A percentile compares a stretch with the other conserved stretches of the same genome.
These are phyloP conservation scores for Pseudonectria buxi DNA, from an alignment of 2,329 filamentous ascomycete species.

Conservation along the genomic window DNA sequence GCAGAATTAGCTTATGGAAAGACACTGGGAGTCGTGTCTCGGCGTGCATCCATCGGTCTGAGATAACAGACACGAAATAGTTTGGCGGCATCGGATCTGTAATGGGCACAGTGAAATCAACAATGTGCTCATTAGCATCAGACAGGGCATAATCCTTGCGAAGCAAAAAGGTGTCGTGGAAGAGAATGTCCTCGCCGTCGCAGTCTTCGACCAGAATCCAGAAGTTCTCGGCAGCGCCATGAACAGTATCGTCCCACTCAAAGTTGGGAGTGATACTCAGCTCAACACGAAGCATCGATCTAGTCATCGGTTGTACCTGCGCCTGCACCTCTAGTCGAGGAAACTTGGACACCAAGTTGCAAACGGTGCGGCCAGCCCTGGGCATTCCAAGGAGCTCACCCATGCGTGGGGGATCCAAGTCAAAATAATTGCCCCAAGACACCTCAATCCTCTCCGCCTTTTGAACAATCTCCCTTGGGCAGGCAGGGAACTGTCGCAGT, in stretches of 20 bases:
- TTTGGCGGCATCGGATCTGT: conserved; percentile 97
- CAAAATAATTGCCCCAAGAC: conserved; percentile 88
- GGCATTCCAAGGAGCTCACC: conserved; percentile 88
- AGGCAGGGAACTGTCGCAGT: conserved; percentile 78
- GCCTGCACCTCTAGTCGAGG: conserved; percentile 88
- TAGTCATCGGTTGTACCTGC: conserved; percentile 88
- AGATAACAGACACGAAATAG: conserved; percentile 93
- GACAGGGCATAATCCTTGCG: conserved; percentile 80
- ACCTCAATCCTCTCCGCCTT: conserved; percentile 95
- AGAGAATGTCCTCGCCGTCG: conserved; percentile 91
- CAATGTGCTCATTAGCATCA: conserved; percentile 86
- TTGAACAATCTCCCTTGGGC: conserved; percentile 76
- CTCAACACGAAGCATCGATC: conserved; percentile 86
- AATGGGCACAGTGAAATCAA: conserved; percentile 95
- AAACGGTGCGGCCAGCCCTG: conserved; percentile 79
- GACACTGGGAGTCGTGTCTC: conserved; percentile 90
- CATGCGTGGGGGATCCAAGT: conserved; percentile 93
- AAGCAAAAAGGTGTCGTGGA: conserved; percentile 88
- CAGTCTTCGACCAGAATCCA: conserved; percentile 98
- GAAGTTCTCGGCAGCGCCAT: conserved; percentile 84
- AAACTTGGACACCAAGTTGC: conserved; percentile 82
- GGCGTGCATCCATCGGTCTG: conserved; percentile 97
- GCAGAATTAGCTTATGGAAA: conserved; percentile 89
- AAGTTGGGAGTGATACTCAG: conserved; percentile 91
- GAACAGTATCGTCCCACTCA: conserved; percentile 85